A percentile compares a stretch with the other conserved stretches of the same genome.
Evolutionary conservation across 768 basidiomycete genomes (phyloP).

Genomic region (Boletellus ananas): DNA sequence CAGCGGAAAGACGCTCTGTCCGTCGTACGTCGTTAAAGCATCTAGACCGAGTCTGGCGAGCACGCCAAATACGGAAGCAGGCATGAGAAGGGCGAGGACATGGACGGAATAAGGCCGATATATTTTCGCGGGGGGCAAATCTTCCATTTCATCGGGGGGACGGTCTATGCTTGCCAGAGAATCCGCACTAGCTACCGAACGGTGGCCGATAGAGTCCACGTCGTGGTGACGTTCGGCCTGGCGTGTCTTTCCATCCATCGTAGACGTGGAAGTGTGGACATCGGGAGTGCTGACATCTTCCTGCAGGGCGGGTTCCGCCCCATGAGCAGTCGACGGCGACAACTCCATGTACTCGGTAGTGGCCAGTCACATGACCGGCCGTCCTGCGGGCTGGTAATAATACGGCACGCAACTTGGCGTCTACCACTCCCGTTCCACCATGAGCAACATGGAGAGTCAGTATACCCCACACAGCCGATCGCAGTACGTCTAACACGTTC

Average conservation of each 20-base stretch:
- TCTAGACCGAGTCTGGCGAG: constrained; percentile 77
- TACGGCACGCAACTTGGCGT: background rate
- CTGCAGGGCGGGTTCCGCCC: background rate
- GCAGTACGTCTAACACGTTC: constrained; percentile 4
- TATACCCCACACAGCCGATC: constrained; percentile 1
- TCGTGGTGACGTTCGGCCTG: constrained; percentile 18
- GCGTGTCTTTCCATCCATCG: constrained; percentile 1
- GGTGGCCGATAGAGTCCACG: constrained; percentile 33
- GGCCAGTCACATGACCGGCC: background rate
- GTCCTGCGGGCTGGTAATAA: background rate
- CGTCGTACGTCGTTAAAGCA: constrained; percentile 72
- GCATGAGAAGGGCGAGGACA: constrained; percentile 68
- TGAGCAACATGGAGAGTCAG: constrained; percentile 92
- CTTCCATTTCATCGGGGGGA: constrained; percentile 35
- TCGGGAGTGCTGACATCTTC: background rate
- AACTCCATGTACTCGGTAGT: background rate
- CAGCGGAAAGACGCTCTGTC: constrained; percentile 72
- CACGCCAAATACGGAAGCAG: constrained; percentile 81
- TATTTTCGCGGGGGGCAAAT: constrained; percentile 33
- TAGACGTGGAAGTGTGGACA: background rate
- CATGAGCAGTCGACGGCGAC: background rate
- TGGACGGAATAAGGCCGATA: constrained; percentile 57
- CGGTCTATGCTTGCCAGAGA: constrained; percentile 42
- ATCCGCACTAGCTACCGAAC: constrained; percentile 29
- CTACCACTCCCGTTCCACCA: constrained; percentile 26